These are phyloP conservation scores for Coemansia sp. DNA, from an alignment of 192 early-diverging fungal species.

Conservation along the genomic window DNA sequence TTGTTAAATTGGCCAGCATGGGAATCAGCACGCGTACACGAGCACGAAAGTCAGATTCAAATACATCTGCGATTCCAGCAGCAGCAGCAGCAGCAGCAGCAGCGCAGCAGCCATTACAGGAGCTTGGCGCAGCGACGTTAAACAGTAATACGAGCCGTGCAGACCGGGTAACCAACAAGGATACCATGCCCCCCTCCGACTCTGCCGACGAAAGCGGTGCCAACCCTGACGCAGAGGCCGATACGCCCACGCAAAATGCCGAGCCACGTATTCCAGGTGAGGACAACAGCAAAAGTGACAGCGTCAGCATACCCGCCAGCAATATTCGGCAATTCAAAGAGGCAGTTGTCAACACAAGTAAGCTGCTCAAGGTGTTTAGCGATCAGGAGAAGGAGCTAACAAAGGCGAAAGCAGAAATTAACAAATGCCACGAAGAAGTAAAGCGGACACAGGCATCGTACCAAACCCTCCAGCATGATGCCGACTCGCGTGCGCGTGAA, in stretches of 20 bases:
- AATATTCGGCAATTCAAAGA: constrained; percentile 55
- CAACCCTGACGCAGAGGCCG: neutral
- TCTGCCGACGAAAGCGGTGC: constrained; percentile 2
- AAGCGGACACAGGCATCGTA: constrained; percentile 26
- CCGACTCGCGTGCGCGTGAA: constrained; percentile 34
- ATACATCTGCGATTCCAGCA: neutral
- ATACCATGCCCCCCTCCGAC: neutral
- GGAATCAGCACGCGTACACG: constrained; percentile 40
- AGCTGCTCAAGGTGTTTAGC: constrained; percentile 48
- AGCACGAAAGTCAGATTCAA: constrained; percentile 34
- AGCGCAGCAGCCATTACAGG: neutral
- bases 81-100: neutral
- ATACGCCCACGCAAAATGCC: neutral
- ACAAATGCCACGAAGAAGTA: constrained; percentile 31
- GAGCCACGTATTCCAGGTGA: constrained; percentile 4
- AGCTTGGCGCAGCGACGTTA: neutral
- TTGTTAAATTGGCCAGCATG: constrained; percentile 17
- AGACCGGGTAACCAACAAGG: neutral
- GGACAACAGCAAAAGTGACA: neutral
- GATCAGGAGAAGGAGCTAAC: constrained; percentile 54
- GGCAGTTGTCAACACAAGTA: constrained; percentile 53
- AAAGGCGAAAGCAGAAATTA: constrained; percentile 45
- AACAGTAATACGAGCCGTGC: neutral
- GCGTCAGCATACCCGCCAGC: constrained; percentile 39
- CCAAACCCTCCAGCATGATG: constrained; percentile 40